Evolutionary conservation across 2,329 filamentous ascomycete genomes (phyloP).

Genomic region (Botrytis fabae): DNA sequence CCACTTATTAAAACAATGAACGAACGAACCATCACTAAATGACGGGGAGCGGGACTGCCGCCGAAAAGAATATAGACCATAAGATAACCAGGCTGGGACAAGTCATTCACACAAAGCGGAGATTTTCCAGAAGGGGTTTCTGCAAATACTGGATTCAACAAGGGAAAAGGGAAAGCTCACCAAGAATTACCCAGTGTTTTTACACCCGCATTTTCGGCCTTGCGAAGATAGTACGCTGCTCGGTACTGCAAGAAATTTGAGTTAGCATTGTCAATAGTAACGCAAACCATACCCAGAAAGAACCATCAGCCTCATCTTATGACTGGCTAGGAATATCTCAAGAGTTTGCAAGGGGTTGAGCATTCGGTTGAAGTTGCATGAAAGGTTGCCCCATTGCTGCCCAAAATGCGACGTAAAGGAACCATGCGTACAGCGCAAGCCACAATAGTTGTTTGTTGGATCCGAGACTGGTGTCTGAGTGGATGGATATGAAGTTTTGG

Average conservation of each 20-base stretch:
- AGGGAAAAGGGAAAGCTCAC: slow-evolving; percentile 55
- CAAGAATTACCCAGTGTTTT: slow-evolving; percentile 94
- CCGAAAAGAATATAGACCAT: slow-evolving; percentile 14
- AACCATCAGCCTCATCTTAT: slow-evolving; percentile 50
- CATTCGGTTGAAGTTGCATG: slow-evolving; percentile 20
- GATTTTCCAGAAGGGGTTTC: background rate
- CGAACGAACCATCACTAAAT: slow-evolving; percentile 25
- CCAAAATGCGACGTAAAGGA: slow-evolving; percentile 45
- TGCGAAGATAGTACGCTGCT: slow-evolving; percentile 86
- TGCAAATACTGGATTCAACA: background rate
- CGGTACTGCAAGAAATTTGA: slow-evolving; percentile 56
- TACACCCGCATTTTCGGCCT: slow-evolving; percentile 84
- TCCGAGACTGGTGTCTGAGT: slow-evolving; percentile 13
- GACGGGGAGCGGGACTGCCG: slow-evolving; percentile 22
- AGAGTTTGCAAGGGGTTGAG: slow-evolving; percentile 27
- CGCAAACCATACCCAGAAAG: background rate
- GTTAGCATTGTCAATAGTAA: slow-evolving; percentile 1
- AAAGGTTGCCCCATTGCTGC: slow-evolving; percentile 44
- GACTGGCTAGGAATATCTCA: slow-evolving; percentile 32
- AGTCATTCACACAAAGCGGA: slow-evolving; percentile 14
- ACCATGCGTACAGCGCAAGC: slow-evolving; percentile 35
- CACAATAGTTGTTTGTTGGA: slow-evolving; percentile 28
- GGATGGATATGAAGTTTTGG: slow-evolving; percentile 20
- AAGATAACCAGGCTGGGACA: slow-evolving; percentile 8
- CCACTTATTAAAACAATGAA: slow-evolving; percentile 27